Base-by-base conservation (phyloP, 192 early-diverging fungal species). In the Umbelopsis isabellina region DNA sequence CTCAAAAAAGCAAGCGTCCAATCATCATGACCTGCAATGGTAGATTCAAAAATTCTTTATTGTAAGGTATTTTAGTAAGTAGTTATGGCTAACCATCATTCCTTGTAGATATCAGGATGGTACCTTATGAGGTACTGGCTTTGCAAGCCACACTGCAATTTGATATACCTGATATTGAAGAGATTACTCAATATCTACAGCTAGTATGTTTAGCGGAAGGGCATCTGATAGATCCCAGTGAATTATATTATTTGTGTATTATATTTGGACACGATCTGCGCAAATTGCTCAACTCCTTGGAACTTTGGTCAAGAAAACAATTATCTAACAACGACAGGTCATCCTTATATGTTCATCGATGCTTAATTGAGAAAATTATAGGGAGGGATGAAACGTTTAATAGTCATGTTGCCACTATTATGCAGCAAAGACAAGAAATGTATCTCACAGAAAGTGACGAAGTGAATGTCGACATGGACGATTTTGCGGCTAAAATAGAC, bases 21-120 rank as follows among this genome's bases (percentile, higher is more conserved):
- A 92, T 96, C 25, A 84, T 94, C n/a, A 84, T 96, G 75, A 93
- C 90, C 0, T 93, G 92, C 76, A 90, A 88, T 73, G 84, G 84
- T 86, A 82, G 75, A 58, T n/a, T 9, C 15, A 30, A 46, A 55
- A 70, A 53, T 10, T 5, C 6, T 55, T 41, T 49, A 0, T 1
- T 27, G 8, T 46, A 23, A 23, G 46, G 13, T 49, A 5, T 16
- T 49, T 4, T 45, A 61, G 18, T 16, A n/a, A 30, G 22, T 41
- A 48, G 61, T 18, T n/a, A n/a, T 25, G 20, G 22, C 21, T 4
- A 15, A 2, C n/a, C 22, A 45, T n/a, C 41, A 49, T 30, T 41
- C 52, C 41, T 45, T 41, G 10, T 50, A 73, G 72, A 73, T 23
- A 47, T 47, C 4, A 37, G 49, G 27, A 41, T 53, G 49, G 55